Evolutionary conservation across 805 yeast genomes (phyloP).

Genomic region (Kregervanrija fluxuum): DNA sequence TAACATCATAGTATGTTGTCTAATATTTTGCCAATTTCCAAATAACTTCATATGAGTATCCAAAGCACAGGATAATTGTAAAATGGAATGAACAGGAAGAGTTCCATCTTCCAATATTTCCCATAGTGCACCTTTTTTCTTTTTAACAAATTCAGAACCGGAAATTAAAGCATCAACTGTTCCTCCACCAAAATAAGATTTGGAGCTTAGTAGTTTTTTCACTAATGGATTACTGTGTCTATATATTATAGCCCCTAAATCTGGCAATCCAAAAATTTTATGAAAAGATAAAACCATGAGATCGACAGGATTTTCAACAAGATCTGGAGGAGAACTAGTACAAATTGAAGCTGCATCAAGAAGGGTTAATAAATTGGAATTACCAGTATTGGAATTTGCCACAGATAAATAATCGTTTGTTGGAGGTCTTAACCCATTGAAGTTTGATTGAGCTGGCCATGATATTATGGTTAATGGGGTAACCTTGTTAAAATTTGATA

Average conservation of each 20-base stretch:
- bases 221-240: conserved; percentile 17
- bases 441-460: conserved; percentile 40
- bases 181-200: conserved; percentile 39
- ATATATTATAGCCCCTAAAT: conserved; percentile 35
- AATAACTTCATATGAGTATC: conserved; percentile 22
- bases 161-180: conserved; percentile 33
- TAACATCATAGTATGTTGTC: conserved; percentile 21
- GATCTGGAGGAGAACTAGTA: conserved; percentile 30
- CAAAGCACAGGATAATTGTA: conserved; percentile 29
- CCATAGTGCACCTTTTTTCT: conserved; percentile 8
- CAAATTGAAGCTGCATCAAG: conserved; percentile 33
- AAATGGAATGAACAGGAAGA: conserved; percentile 34
- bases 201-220: conserved; percentile 15
- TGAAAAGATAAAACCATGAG: conserved; percentile 36
- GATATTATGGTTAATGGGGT: conserved; percentile 20
- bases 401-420: too few species aligned
- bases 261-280: conserved; percentile 41
- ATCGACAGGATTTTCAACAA: conserved; percentile 26
- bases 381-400: conserved; percentile 1
- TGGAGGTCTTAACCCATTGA: conserved; percentile 34
- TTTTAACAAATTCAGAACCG: conserved; percentile 15
- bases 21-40: conserved; percentile 26
- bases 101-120: conserved; percentile 36
- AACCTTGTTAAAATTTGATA: conserved; percentile 8
- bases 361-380: conserved; percentile 20